Evolutionary conservation across 305 asterid genomes (phyloP), one percentile per base, ranked within the genome.

Genomic region (Ajuga reptans): DNA sequence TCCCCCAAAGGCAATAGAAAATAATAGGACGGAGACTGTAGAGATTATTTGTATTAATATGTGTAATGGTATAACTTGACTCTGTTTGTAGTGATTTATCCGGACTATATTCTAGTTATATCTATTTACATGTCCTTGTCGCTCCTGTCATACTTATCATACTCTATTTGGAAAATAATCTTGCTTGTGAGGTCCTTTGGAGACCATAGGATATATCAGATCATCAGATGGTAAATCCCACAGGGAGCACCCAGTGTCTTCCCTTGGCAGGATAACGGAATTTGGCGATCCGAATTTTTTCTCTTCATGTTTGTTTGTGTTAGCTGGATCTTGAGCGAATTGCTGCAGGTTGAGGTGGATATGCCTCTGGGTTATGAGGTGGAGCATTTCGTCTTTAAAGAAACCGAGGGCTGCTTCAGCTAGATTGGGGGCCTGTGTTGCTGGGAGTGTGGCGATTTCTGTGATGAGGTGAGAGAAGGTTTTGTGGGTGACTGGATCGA

Each of bases 311-410:
- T 83, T 83, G 60, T 75, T 68, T 43, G 10, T 8, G 9, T 70
- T 81, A 4, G 69, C 24, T n/a, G 80, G 75, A 37, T 37, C 42
- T 42, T 78, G 10, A 11, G 37, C 14, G n/a, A 66, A 72, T 14
- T 83, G 93, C 68, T 85, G 92, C 74, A 83, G 76, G 74, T 90
- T 94, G 78, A 86, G 72, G 72, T 89, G 89, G 34, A 84, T 79
- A 5, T 90, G 86, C 50, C 85, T 78, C 51, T 85, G 87, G 43
- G 95, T 89, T 34, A 87, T 85, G 72, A 87, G 87, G 69, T 89
- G 96, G 6, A 89, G 88, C 95, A 85, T 89, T 78, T 89, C 96
- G 52, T 89, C 96, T 77, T 89, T 89, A 84, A 87, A 85, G 75
- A 90, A 89, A 12, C 96, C 92, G 0, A 89, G 78, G 34, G 95